Evolutionary conservation across 2,329 filamentous ascomycete genomes (phyloP), one percentile per base, ranked within the genome.

Genomic region (Penicillium decumbens): DNA sequence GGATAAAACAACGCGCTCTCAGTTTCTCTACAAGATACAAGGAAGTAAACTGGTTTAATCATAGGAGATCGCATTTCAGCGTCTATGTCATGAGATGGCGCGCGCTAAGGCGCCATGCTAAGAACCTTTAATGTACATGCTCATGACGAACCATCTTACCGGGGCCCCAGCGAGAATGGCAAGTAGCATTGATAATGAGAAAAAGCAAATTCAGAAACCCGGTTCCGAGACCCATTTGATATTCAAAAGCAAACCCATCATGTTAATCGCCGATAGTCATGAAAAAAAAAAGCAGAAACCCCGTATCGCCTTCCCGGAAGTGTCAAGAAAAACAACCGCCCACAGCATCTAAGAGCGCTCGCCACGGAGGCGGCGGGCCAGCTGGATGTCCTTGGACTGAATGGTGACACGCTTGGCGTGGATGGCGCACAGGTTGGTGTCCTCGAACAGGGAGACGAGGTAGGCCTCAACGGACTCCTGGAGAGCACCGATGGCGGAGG

Each of bases 341-440:
- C 57, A 10, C 28, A 18, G 41, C 56, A 65, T 70, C 75, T 82
- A 92, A 80, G 89, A 90, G 74, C 88, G 87, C 80, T 93, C 91
- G 62, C 93, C 93, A 68, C 93, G 89, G 70, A 98, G 89, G 69
- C 93, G 88, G 64, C 93, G 88, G 68, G 92, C 91, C 43, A 97
- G 84, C 78, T 97, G 92, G 72, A 97, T 96, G 67, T 96, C 92
- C 82, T 96, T 96, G 76, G 72, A 75, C 70, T 77, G 92, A 77
- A 97, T 97, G 69, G 92, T 97, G 70, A 97, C 93, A 79, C 93
- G 90, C 85, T 97, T 97, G 77, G 93, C 92, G 78, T 97, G 93
- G 75, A 97, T 95, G 70, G 93, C 92, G 78, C 92, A 97, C 45
- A 95, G 79, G 80, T 97, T 97, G 78, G 92, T 96, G 73, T 97